These are phyloP conservation scores for Aspergillus wentii DNA, from an alignment of 495 filamentous ascomycete species.

Conservation along the genomic window DNA sequence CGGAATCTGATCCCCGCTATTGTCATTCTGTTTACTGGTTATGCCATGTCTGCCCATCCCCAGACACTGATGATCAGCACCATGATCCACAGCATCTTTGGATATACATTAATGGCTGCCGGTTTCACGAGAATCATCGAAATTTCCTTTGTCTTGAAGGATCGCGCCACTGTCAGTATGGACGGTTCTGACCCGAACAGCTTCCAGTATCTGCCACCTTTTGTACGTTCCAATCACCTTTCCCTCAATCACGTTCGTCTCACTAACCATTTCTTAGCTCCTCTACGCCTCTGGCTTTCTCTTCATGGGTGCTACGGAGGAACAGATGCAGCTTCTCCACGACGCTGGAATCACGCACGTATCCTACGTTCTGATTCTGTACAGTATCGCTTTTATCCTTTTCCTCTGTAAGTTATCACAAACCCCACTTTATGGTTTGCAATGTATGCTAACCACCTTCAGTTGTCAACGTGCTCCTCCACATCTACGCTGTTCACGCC, in stretches of 20 bases:
- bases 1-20: constrained; percentile 90
- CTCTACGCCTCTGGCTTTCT: constrained; percentile 92
- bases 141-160: constrained; percentile 79
- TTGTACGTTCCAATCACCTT: constrained; percentile 58
- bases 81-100: constrained; percentile 88
- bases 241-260: neutral
- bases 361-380: constrained; percentile 85
- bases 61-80: constrained; percentile 78
- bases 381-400: constrained; percentile 81
- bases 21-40: constrained; percentile 90
- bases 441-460: constrained; percentile 2
- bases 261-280: constrained; percentile 48
- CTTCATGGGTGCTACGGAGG: constrained; percentile 96
- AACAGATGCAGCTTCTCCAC: constrained; percentile 79
- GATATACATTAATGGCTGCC: constrained; percentile 91
- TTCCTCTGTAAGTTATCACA: constrained; percentile 65
- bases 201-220: constrained; percentile 89
- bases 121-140: constrained; percentile 83
- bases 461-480: constrained; percentile 76
- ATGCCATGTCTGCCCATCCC: constrained; percentile 86
- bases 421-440: neutral
- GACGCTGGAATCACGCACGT: constrained; percentile 77
- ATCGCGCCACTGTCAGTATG: constrained; percentile 52
- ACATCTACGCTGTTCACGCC: constrained; percentile 68
- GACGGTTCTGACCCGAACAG: constrained; percentile 68